These are phyloP conservation scores for Cladorrhinum sp. DNA, from an alignment of 2,329 filamentous ascomycete species.

Conservation along the genomic window DNA sequence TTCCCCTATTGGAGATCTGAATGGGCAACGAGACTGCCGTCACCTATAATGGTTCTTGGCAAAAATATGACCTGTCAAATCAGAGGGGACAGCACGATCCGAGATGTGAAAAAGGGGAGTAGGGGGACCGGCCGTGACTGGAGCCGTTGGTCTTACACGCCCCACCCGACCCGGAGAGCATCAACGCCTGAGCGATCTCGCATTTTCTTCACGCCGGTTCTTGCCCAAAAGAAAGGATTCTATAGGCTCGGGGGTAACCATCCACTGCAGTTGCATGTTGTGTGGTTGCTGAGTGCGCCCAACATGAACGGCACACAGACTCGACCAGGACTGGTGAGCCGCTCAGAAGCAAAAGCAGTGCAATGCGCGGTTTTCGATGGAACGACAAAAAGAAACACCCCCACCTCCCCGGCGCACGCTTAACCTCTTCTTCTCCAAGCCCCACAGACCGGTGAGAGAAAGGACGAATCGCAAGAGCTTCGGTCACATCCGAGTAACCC, in stretches of 20 bases:
- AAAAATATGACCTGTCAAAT: neutral
- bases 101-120: neutral
- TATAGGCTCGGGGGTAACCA: too few relatives aligned
- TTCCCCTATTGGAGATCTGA: neutral
- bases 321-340: too few relatives aligned
- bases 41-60: neutral
- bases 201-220: neutral
- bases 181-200: neutral
- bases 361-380: neutral
- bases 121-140: neutral
- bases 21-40: neutral
- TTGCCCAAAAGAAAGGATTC: neutral
- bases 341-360: neutral
- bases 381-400: neutral
- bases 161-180: neutral
- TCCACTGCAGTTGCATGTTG: neutral
- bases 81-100: neutral
- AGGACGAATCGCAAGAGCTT: neutral
- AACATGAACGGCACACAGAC: too few relatives aligned
- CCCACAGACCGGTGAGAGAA: neutral
- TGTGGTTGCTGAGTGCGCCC: too few relatives aligned
- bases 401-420: neutral
- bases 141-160: neutral
- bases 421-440: neutral
- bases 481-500: neutral